Conservation (phyloP, 2,329 filamentous ascomycete genomes). For the Trichoderma polysporum region DNA sequence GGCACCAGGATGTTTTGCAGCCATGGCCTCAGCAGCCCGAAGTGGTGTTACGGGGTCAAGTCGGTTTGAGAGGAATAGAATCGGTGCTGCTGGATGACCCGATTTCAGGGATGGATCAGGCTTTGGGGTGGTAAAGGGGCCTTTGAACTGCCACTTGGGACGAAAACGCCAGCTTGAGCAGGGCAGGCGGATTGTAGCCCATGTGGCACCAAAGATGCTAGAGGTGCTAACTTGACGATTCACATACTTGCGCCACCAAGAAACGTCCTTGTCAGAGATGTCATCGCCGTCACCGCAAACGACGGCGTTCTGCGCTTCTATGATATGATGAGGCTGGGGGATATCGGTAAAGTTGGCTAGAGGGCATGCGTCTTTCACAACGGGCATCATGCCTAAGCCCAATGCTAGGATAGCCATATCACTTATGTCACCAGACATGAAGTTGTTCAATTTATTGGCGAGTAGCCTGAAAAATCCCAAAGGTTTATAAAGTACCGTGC, state of each 20-base stretch:
- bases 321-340: neutral
- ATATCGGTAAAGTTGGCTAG: neutral
- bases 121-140: conserved; percentile 34
- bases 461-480: conserved; percentile 21
- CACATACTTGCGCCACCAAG: conserved; percentile 35
- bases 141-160: conserved; percentile 42
- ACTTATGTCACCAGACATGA: conserved; percentile 26
- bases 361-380: conserved; percentile 27
- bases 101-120: conserved; percentile 26
- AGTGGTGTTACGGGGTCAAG: conserved; percentile 50
- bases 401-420: neutral
- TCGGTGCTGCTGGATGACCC: conserved; percentile 40
- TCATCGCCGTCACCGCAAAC: conserved; percentile 39
- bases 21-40: conserved; percentile 35
- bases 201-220: conserved; percentile 33
- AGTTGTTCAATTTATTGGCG: conserved; percentile 21
- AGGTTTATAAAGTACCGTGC: conserved; percentile 34
- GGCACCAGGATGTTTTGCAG: conserved; percentile 30
- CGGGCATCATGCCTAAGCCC: conserved; percentile 17
- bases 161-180: conserved; percentile 42
- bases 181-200: conserved; percentile 38
- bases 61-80: conserved; percentile 45
- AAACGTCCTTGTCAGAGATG: conserved; percentile 24
- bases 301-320: conserved; percentile 31
- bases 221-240: conserved; percentile 30